Percentiles rank a stretch among this genome's conserved stretches.
Evolutionary conservation across 1,139 yeast species (phyloP).

Genomic region (Pichia sp.): DNA sequence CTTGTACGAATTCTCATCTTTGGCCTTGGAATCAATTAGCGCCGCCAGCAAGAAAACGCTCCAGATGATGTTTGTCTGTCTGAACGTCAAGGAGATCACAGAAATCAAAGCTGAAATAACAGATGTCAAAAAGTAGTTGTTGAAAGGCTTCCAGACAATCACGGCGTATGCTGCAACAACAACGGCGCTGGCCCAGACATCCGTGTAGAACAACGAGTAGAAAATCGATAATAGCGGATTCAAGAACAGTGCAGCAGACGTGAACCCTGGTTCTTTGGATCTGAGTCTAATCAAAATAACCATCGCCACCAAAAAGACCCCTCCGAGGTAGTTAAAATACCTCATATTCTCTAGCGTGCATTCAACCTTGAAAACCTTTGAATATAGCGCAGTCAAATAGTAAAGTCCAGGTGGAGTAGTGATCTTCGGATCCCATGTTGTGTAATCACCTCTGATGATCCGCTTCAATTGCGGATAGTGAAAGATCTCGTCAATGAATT

Average conservation of each 20-base stretch:
- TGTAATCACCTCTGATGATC: constrained; percentile 59
- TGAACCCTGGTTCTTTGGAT: constrained; percentile 38
- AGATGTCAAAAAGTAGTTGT: constrained; percentile 22
- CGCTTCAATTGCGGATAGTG: constrained; percentile 75
- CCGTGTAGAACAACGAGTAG: constrained; percentile 81
- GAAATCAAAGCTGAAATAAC: constrained; percentile 44
- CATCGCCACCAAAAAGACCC: constrained; percentile 49
- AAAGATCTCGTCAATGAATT: constrained; percentile 74
- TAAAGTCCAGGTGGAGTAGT: constrained; percentile 98
- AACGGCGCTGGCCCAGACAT: constrained; percentile 81
- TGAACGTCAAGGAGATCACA: constrained; percentile 58
- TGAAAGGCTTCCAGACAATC: constrained; percentile 31
- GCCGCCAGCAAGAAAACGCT: constrained; percentile 56
- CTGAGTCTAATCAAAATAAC: constrained; percentile 30
- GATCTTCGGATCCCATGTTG: constrained; percentile 79
- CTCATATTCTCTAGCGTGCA: constrained; percentile 46
- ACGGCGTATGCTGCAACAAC: constrained; percentile 48
- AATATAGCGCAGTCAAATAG: constrained; percentile 51
- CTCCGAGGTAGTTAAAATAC: constrained; percentile 60
- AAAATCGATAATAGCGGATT: constrained; percentile 73
- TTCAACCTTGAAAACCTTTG: constrained; percentile 32
- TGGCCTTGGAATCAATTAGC: constrained; percentile 48
- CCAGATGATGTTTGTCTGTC: constrained; percentile 95
- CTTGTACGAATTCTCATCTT: constrained; percentile 32
- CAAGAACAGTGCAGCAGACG: constrained; percentile 46